A percentile compares a stretch with the other conserved stretches of the same genome.
Evolutionary conservation across 2,329 filamentous ascomycete species (phyloP).

Genomic region (Cryphonectria nitschkei): DNA sequence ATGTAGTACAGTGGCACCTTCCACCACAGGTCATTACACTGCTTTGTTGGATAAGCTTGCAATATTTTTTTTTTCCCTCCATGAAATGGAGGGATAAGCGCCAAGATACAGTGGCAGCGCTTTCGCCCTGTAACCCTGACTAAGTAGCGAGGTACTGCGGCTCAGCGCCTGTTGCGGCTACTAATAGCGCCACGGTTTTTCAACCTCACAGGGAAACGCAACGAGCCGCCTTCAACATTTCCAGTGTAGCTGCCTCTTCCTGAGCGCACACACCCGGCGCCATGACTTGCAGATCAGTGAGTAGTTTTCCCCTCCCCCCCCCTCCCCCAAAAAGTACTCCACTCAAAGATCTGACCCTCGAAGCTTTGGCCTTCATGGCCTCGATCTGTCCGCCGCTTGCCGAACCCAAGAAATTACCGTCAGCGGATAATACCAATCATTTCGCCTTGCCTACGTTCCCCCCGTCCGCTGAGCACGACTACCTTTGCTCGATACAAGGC

Average conservation of each 20-base stretch:
- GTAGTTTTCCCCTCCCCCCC: background rate
- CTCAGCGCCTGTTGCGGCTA: no score
- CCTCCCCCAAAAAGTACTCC: no score
- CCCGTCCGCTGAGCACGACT: background rate
- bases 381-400: background rate
- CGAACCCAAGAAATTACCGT: background rate
- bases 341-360: background rate
- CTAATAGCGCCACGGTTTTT: background rate
- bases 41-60: no score
- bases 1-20: no score
- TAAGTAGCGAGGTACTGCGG: no score
- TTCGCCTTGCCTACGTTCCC: background rate
- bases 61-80: no score
- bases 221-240: background rate
- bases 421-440: background rate
- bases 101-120: no score
- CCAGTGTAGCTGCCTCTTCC: background rate
- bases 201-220: background rate
- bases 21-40: no score
- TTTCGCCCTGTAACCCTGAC: no score
- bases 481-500: background rate
- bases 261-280: no score
- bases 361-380: background rate
- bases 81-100: no score
- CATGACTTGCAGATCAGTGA: background rate